These are phyloP conservation scores for Pilobolus umbonatus DNA, from an alignment of 192 early-diverging fungal species.

Conservation along the genomic window DNA sequence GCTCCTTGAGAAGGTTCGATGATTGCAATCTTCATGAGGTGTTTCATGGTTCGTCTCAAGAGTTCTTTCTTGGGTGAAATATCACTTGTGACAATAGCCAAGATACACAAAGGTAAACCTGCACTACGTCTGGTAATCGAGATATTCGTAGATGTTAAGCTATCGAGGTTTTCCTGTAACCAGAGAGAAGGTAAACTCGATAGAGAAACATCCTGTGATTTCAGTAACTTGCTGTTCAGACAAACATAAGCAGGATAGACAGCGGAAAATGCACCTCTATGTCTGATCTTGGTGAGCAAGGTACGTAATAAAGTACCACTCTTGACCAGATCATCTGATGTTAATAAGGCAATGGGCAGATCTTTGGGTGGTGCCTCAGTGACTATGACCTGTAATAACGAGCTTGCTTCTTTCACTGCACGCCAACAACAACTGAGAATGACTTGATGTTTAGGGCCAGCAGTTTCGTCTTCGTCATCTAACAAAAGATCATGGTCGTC, in stretches of 20 bases:
- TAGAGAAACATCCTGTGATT: slow-evolving; percentile 46
- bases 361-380: slow-evolving; percentile 33
- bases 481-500: slow-evolving; percentile 52
- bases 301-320: slow-evolving; percentile 52
- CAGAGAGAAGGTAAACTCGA: slow-evolving; percentile 59
- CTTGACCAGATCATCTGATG: slow-evolving; percentile 15
- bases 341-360: slow-evolving; percentile 4
- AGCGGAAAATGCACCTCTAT: slow-evolving; percentile 88
- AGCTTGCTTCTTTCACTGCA: slow-evolving; percentile 80
- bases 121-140: slow-evolving; percentile 92
- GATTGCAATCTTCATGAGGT: slow-evolving; percentile 61
- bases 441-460: slow-evolving; percentile 73
- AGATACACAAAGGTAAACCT: slow-evolving; percentile 82
- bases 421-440: slow-evolving; percentile 91
- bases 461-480: slow-evolving; percentile 37
- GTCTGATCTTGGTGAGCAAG: slow-evolving; percentile 71
- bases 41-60: slow-evolving; percentile 61
- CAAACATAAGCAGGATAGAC: slow-evolving; percentile 75
- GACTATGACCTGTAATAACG: slow-evolving; percentile 46
- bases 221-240: slow-evolving; percentile 65
- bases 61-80: slow-evolving; percentile 53
- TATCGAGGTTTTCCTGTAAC: slow-evolving; percentile 72
- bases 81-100: slow-evolving; percentile 74
- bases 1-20: slow-evolving; percentile 34
- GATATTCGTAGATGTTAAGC: slow-evolving; percentile 64